Evolutionary conservation across 768 basidiomycete species (phyloP), one percentile per base, ranked within the genome.

Genomic region (Amanita inopinata): DNA sequence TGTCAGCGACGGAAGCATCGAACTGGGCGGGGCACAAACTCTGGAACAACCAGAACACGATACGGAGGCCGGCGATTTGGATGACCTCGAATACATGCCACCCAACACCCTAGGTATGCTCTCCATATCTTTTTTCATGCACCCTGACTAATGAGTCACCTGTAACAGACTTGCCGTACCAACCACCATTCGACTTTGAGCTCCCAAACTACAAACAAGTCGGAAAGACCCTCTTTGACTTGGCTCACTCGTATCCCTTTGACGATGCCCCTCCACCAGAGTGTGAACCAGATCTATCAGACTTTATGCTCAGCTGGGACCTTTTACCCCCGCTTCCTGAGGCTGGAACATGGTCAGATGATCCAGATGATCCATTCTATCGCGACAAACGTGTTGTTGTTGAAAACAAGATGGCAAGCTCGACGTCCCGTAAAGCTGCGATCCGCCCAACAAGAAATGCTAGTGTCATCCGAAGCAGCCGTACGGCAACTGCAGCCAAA

Each of bases 61-160:
- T 2, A 47, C 46, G 24, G 49, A 47, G 8, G 4, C 31, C 6
- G 50, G 58, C 37, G 67, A 69, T 49, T 55, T 58, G 36, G 71
- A 70, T 40, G 73, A 74, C 46, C 56, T 75, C 33, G 73, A 76
- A 49, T 75, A 73, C 48, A 67, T 70, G 63, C 57, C 73, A 10
- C 73, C 73, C 2, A 73, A 72, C 49, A 66, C 62, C 5, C 51
- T 65, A 14, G 56, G 70, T 66, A 46, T 35, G 61, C 49, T 14
- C 3, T 15, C 22, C 10, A 22, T 28, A 7, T 28, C 7, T 7
- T 28, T 28, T 28, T 28, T 7, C 7, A 28, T 28, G n/a, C n/a
- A n/a, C n/a, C n/a, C n/a, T n/a, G n/a, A n/a, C n/a, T 17, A n/a
- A 37, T 37, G 4, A 4, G 20, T 6, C 11, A 5, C 11, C 25